Conservation (phyloP, 768 basidiomycete species). For the Russula griseocarnosa region DNA sequence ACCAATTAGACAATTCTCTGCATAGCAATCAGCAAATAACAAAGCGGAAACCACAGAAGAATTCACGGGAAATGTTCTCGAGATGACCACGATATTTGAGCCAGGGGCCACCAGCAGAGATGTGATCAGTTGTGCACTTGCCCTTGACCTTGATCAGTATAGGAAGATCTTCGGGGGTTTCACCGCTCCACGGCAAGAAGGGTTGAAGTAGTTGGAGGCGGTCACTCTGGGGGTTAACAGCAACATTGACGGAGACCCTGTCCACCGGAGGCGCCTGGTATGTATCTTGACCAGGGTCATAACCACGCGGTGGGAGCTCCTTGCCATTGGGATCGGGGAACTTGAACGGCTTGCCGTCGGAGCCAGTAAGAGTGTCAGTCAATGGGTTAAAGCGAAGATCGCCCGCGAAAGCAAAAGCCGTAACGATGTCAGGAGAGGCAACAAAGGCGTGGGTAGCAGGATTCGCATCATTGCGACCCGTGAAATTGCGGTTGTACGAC, state of each 20-base stretch:
- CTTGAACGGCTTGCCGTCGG: constrained; percentile 96
- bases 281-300: constrained; percentile 95
- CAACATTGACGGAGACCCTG: constrained; percentile 78
- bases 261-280: constrained; percentile 93
- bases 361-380: constrained; percentile 79
- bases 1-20: constrained; percentile 96
- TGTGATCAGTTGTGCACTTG: constrained; percentile 99
- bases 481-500: constrained; percentile 99
- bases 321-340: constrained; percentile 88
- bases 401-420: constrained; percentile 94
- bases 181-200: constrained; percentile 90
- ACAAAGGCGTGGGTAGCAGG: constrained; percentile 97
- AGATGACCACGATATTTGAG: constrained; percentile 99
- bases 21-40: neutral
- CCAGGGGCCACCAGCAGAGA: constrained; percentile 98
- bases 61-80: constrained; percentile 90
- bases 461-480: constrained; percentile 99
- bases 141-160: constrained; percentile 97
- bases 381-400: constrained; percentile 95
- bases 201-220: constrained; percentile 88
- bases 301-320: constrained; percentile 93
- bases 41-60: constrained; percentile 16
- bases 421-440: constrained; percentile 91
- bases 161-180: constrained; percentile 84
- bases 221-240: constrained; percentile 78